Conservation (phyloP, 306 rosid species). For the Cucumis sativus region Cucumber_9930_V3 NC_026655.2:5251501-5252000, state of each 20-base stretch:
- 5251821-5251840: conserved; percentile 43
- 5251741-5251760: too few relatives aligned
- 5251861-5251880: conserved; percentile 35
- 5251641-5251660: not conserved
- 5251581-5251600: conserved; percentile 88
- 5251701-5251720: not conserved
- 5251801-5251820: conserved; percentile 34
- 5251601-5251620: conserved; percentile 29
- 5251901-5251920: conserved; percentile 13
- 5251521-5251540: conserved; percentile 69
- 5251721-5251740: too few relatives aligned
- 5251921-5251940: not conserved
- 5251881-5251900: conserved; percentile 27
- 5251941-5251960: not conserved
- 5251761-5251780: not conserved
- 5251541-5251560: conserved; percentile 43
- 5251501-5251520: conserved; percentile 52
- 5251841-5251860: conserved; percentile 38
- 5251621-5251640: not conserved
- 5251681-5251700: not conserved
- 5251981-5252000: too few relatives aligned
- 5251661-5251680: too few relatives aligned
- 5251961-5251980: not conserved
- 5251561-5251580: conserved; percentile 53
- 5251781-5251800: conserved; percentile 2